A percentile compares a stretch with the other conserved stretches of the same genome.
These are phyloP conservation scores for Acer saccharum DNA, from an alignment of 345 rosid genomes.

Conservation along the genomic window DNA sequence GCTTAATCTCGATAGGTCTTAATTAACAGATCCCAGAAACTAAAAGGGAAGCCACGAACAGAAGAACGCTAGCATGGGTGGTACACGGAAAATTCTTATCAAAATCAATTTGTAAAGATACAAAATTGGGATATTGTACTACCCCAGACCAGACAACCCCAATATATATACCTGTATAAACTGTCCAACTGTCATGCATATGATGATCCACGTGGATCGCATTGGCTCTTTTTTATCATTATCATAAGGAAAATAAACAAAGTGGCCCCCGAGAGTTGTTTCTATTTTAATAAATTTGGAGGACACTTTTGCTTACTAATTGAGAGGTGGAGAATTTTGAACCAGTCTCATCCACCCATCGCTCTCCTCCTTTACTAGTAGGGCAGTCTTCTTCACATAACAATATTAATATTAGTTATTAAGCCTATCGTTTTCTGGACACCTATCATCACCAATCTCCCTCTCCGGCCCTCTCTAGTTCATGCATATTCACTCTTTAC, in stretches of 20 bases:
- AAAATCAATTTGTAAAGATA: too few species aligned
- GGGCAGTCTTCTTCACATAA: neutral
- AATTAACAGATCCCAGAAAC: too few species aligned
- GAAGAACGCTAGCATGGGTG: too few species aligned
- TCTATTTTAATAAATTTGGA: too few species aligned
- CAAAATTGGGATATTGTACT: too few species aligned
- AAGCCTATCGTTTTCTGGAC: neutral
- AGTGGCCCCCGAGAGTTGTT: neutral
- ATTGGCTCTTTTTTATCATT: neutral
- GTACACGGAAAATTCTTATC: too few species aligned
- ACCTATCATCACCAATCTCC: neutral
- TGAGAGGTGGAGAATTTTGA: slow-evolving; percentile 9
- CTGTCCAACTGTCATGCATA: slow-evolving; percentile 13
- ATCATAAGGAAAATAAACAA: neutral
- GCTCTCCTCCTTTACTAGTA: neutral
- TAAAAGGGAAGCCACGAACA: too few species aligned
- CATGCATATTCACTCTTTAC: too few species aligned
- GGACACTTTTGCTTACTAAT: neutral
- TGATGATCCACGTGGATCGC: neutral
- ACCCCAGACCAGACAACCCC: too few species aligned
- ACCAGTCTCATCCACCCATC: slow-evolving; percentile 1
- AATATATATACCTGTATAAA: slow-evolving; percentile 1
- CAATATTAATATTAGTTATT: neutral
- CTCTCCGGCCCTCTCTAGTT: too few species aligned
- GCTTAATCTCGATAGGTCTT: too few species aligned